Base-by-base conservation (phyloP, 768 basidiomycete genomes). In the Pholiota microspora region DNA sequence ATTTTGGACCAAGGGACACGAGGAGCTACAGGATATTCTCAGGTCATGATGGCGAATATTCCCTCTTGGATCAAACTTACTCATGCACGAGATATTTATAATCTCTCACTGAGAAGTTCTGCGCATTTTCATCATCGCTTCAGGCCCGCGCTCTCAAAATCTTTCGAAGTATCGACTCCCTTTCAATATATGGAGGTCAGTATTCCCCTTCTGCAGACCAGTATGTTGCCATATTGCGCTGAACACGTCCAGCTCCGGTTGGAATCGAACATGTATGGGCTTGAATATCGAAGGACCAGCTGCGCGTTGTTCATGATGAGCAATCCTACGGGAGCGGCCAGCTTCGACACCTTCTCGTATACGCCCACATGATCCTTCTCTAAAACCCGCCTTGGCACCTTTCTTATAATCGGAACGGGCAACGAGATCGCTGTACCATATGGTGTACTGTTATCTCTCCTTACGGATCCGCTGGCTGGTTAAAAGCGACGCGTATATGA, bases 361-460 rank as follows among this genome's bases (percentile, higher is more conserved):
- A 32, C 12, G 15, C 25, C 59, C 59, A 61, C 59, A 61, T 61
- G 59, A 53, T 38, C 21, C 23, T 29, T 13, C n/a, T 18, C 45
- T 45, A 49, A 61, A 60, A 54, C 38, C 56, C 56, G 54, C 56
- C 44, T 50, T 61, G 38, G 25, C 45, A 58, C 59, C 44, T 42
- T 31, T 25, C 48, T 31, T 21, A 13, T 15, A 31, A 23, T 40
- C 21, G n/a, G 35, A 44, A 49, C 29, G 48, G 32, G 48, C 34
- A 36, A 35, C 40, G 35, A 23, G 44, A 31, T 24, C 28, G 46
- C 24, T 40, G 50, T 5, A 28, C 61, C 61, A 62, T 56, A 62
- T 62, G 61, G 58, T 57, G 28, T 9, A 25, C 25, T 45, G 56
- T 53, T 57, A 56, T 59, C 61, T 34, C 48, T 32, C 27, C n/a